Evolutionary conservation across 2,329 filamentous ascomycete species (phyloP).

Genomic region (Fusarium sp.): DNA sequence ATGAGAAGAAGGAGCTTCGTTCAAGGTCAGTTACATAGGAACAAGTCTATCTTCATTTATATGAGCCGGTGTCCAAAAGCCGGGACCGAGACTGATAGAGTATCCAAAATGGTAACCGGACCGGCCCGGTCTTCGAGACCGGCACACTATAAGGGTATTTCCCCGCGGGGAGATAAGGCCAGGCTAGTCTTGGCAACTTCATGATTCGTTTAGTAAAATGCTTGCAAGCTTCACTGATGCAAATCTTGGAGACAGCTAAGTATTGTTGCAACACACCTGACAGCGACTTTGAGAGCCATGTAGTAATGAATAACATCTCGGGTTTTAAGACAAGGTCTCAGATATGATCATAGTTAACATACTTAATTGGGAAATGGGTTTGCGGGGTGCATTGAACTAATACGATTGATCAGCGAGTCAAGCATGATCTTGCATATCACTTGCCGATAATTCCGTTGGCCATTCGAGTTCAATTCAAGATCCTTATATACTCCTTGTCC

Average conservation of each 20-base stretch:
- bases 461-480: no score
- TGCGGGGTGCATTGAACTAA: not conserved
- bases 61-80: not conserved
- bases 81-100: not conserved
- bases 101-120: not conserved
- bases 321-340: not conserved
- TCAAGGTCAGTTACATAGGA: not conserved
- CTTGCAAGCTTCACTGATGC: not conserved
- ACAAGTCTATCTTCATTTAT: constrained; percentile 7
- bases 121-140: constrained; percentile 4
- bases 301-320: not conserved
- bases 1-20: not conserved
- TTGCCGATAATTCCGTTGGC: not conserved
- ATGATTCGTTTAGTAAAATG: not conserved
- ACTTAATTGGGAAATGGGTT: not conserved
- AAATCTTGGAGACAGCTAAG: not conserved
- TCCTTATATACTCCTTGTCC: not conserved
- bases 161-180: constrained; percentile 5
- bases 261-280: not conserved
- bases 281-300: no score
- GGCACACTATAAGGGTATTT: not conserved
- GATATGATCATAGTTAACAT: not conserved
- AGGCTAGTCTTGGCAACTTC: not conserved
- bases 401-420: not conserved
- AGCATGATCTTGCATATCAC: not conserved